Evolutionary conservation across 331 rosid species (phyloP), one percentile per base, ranked within the genome.

Genomic region (Phaseolus coccineus): DNA sequence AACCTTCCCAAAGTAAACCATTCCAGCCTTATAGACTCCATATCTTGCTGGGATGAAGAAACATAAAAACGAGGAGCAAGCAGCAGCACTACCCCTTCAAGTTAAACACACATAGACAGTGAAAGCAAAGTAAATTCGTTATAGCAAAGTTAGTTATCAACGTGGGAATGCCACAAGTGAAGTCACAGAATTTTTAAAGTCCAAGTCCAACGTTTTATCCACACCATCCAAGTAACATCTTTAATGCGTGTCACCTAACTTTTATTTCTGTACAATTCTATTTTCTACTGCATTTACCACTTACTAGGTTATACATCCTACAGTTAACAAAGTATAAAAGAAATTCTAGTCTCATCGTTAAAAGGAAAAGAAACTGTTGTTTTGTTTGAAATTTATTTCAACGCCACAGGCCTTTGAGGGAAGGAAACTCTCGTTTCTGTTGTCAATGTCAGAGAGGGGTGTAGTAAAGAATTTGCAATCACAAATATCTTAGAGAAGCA

Each of bases 181-280:
- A 51, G 11, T 53, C 27, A 53, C n/a, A 14, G 22, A 8, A 50
- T 50, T 50, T 50, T 4, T 4, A 15, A 35, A 16, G 56, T 48
- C 53, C 2, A 48, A 48, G 24, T 4, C 56, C 6, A 50, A 50
- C 24, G 24, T 53, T 2, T 24, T 6, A 24, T 56, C 14, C 39
- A 10, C 55, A 47, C 15, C 73, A 16, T 39, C 35, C n/a, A 44
- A 44, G 42, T 75, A 35, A 81, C 65, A 80, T 63, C 76, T 63
- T 31, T 8, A 39, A 37, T 39, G 44, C 10, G 0, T 39, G 44
- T 7, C 44, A 6, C 42, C 42, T 6, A 39, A 1, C 42, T 39
- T 39, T 39, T 6, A 6, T 39, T 39, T 39, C 8, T 1, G 8
- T 9, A 39, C 42, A 39, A 7, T 6, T 13, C 8, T 15, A 12